Evolutionary conservation across 164 flowering plant genomes (phyloP), one percentile per base, ranked within the genome.

Genomic region (Pachysandra terminalis): DNA sequence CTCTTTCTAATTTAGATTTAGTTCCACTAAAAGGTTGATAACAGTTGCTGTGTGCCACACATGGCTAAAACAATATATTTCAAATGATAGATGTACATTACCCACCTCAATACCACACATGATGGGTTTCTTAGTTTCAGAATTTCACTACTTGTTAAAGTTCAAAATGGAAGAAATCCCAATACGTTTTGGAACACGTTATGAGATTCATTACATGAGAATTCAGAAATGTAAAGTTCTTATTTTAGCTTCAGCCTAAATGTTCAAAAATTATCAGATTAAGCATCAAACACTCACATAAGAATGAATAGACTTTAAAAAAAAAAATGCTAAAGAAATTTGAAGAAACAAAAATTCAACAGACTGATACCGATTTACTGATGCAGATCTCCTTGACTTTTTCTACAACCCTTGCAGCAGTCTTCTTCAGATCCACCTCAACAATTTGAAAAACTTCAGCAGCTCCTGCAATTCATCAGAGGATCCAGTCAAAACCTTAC

Each of bases 391-490:
- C 80, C 70, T 79, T 80, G 0, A 93, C 90, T 61, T 75, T 82
- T 40, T 84, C 83, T 0, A 80, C 27, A 63, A 88, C 87, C 67
- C 85, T 70, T 9, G 85, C 80, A 28, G 91, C 89, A 0, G 74
- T 77, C 77, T 55, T 82, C 82, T 80, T 86, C 82, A 90, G 70
- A 80, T 90, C 97, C 13, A 72, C 37, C 9, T 91, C 96, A 40
- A 89, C 82, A 16, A 40, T 41, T 0, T 96, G 84, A 68, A 87
- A 66, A 32, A 85, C 84, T 2, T 85, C 90, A 10, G 74, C 83
- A 25, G 81, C 83, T 58, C 83, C 89, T 86, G 68, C 49, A 71
- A 60, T 12, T 67, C 49, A n/a, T 21, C 40, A 56, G 26, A 54
- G 5, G 25, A 28, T 23, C n/a, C 45, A 24, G 45, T 23, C 25